Conservation (phyloP, 1,139 yeast genomes). For the Arxiozyma heterogenica region DNA sequence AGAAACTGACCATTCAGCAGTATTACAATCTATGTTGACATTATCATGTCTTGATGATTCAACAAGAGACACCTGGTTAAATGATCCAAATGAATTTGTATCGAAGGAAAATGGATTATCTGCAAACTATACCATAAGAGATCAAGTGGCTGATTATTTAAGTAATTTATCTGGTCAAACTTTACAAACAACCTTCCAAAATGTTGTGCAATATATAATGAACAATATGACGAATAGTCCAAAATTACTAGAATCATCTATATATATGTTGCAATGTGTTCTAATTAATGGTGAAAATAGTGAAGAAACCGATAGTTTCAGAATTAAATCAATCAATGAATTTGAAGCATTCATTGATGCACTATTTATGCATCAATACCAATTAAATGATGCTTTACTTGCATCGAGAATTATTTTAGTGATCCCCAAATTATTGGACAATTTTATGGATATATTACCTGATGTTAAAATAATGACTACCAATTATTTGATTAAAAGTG, state of each 20-base stretch:
- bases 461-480: conserved; percentile 35
- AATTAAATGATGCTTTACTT: conserved; percentile 11
- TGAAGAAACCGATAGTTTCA: conserved; percentile 5
- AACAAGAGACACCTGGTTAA: conserved; percentile 33
- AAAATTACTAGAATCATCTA: conserved; percentile 29
- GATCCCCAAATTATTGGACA: conserved; percentile 50
- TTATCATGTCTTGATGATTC: conserved; percentile 26
- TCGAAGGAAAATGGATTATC: conserved; percentile 64
- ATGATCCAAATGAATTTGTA: conserved; percentile 60
- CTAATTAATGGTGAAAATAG: conserved; percentile 17
- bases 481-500: conserved; percentile 35
- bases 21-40: conserved; percentile 12
- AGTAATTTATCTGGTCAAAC: conserved; percentile 15
- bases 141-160: conserved; percentile 40
- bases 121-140: conserved; percentile 42
- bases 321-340: neutral
- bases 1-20: conserved; percentile 7
- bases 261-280: conserved; percentile 25
- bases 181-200: conserved; percentile 12
- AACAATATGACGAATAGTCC: conserved; percentile 22
- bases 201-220: conserved; percentile 6
- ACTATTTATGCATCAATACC: conserved; percentile 1
- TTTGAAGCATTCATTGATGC: conserved; percentile 1
- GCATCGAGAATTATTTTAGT: conserved; percentile 38
- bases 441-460: conserved; percentile 34